Evolutionary conservation across 1,284 basidiomycete species (phyloP).

Genomic region (Mycena sp.): DNA sequence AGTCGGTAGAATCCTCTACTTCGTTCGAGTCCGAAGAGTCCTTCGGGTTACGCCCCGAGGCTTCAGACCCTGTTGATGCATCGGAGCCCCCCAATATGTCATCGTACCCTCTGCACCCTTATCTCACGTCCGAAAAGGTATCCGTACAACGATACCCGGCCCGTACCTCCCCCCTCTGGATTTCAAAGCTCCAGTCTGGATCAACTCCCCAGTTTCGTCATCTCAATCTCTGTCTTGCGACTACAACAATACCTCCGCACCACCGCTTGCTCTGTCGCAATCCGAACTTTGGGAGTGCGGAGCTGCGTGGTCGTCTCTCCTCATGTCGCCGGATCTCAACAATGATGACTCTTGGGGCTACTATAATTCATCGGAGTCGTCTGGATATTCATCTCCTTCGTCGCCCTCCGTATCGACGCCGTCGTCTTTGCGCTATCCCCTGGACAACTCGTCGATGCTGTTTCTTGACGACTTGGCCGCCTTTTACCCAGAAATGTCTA

Average conservation of each 20-base stretch:
- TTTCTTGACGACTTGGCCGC: neutral
- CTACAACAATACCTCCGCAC: neutral
- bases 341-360: no score
- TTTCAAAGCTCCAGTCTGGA: conserved; percentile 13
- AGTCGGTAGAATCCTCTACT: conserved; percentile 10
- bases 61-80: neutral
- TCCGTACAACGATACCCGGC: neutral
- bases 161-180: conserved; percentile 3
- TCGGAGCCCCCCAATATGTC: neutral
- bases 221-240: neutral
- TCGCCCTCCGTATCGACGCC: neutral
- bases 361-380: neutral
- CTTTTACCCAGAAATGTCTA: neutral
- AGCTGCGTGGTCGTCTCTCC: no score
- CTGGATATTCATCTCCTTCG: neutral
- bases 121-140: conserved; percentile 6
- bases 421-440: neutral
- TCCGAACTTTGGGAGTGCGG: no score
- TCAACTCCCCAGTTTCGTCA: neutral
- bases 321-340: no score
- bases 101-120: conserved; percentile 10
- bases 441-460: neutral
- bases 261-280: no score
- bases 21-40: conserved; percentile 27
- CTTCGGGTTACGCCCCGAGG: conserved; percentile 16